A percentile compares a stretch with the other conserved stretches of the same genome.
Evolutionary conservation across 257 asterid genomes (phyloP).

Genomic region (Solanum tarijense): DNA sequence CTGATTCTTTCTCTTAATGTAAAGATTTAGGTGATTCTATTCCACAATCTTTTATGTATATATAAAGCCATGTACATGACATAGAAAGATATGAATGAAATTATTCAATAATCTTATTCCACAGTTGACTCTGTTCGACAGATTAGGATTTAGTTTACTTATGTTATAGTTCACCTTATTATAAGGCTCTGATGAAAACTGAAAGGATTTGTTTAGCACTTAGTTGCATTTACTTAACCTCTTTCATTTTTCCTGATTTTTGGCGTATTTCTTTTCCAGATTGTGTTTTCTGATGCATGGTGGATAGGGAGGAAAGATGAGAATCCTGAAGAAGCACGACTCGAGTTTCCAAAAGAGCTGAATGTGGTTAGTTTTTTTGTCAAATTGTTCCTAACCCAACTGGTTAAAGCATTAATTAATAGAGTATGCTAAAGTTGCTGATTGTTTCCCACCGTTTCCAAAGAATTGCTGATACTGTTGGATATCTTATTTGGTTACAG

Average conservation of each 20-base stretch:
- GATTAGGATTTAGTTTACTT: not conserved
- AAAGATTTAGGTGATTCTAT: too few species aligned
- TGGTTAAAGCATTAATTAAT: not conserved
- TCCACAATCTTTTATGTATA: too few species aligned
- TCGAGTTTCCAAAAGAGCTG: constrained; percentile 65
- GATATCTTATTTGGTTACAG: not conserved
- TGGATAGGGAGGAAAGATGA: constrained; percentile 87
- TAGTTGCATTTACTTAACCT: not conserved
- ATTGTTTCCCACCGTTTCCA: not conserved
- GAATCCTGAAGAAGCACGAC: constrained; percentile 73
- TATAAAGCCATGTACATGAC: too few species aligned
- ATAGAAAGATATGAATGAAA: too few species aligned
- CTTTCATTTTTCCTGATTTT: not conserved
- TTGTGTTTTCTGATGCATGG: constrained; percentile 94
- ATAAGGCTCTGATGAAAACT: not conserved
- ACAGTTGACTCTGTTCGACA: too few species aligned
- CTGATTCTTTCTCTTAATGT: too few species aligned
- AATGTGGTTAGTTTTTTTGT: constrained; percentile 33
- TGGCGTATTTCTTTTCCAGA: constrained; percentile 29
- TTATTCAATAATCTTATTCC: too few species aligned
- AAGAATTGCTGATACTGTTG: not conserved
- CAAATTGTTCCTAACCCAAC: not conserved
- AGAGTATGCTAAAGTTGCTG: not conserved
- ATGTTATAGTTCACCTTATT: not conserved
- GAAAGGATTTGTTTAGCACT: not conserved